These are phyloP conservation scores for Zygosaccharomyces sapae DNA, from an alignment of 1,139 yeast species.

Conservation along the genomic window DNA sequence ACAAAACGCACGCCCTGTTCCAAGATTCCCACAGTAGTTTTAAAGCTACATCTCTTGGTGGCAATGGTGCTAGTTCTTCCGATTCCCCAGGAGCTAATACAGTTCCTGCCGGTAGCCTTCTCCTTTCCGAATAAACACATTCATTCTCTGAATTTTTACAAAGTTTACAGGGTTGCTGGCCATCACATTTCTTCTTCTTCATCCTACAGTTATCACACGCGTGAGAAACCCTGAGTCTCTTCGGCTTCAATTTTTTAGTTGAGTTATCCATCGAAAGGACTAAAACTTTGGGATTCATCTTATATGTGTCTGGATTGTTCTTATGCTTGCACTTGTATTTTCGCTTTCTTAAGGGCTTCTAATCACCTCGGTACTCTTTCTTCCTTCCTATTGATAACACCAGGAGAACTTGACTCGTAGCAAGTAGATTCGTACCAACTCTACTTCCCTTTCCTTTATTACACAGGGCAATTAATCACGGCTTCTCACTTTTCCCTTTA, in stretches of 20 bases:
- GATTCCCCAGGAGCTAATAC: constrained; percentile 8
- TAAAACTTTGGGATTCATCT: constrained; percentile 21
- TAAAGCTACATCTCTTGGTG: constrained; percentile 68
- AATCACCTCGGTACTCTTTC: too few relatives aligned
- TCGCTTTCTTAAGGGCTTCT: too few relatives aligned
- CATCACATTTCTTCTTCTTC: constrained; percentile 85
- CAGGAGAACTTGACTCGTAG: too few relatives aligned
- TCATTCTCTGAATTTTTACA: constrained; percentile 45
- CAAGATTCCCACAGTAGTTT: constrained; percentile 72
- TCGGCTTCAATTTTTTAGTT: constrained; percentile 34
- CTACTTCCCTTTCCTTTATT: too few relatives aligned
- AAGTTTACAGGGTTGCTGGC: constrained; percentile 80
- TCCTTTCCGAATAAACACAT: constrained; percentile 11
- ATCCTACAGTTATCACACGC: constrained; percentile 80
- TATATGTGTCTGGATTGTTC: too few relatives aligned
- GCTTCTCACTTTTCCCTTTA: too few relatives aligned
- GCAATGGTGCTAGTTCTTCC: constrained; percentile 39
- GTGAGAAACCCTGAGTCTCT: constrained; percentile 69
- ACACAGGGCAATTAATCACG: too few relatives aligned
- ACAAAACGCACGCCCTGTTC: constrained; percentile 80
- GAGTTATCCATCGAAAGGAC: constrained; percentile 27
- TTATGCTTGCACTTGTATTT: too few relatives aligned
- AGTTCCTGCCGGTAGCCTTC: constrained; percentile 4
- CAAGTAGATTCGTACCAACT: too few relatives aligned
- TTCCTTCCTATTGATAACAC: too few relatives aligned